Evolutionary conservation across 257 asterid genomes (phyloP), one percentile per base, ranked within the genome.

Genomic region (Gentiana macrophylla): DNA sequence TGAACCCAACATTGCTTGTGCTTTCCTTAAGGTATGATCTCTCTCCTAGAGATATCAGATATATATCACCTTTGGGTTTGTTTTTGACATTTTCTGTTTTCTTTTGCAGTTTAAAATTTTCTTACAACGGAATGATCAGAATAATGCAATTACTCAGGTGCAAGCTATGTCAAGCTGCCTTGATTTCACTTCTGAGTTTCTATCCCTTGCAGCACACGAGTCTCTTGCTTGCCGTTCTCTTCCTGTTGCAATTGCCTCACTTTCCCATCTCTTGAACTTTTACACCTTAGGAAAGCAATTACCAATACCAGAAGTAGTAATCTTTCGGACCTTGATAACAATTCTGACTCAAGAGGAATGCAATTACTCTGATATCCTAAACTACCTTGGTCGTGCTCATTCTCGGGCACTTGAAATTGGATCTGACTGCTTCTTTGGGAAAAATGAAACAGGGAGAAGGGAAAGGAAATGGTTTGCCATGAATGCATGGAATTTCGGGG

Each of bases 161-260:
- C 88, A 81, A 79, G 89, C 89, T 57, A 83, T 92, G 97, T 80
- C 94, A 59, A 83, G 76, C 81, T 81, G 90, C 74, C 86, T 88
- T 35, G 98, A 92, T 72, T 92, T 92, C 82, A 87, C 79, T 74
- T 74, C 84, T 35, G 97, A 92, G 55, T 92, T 84, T 79, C 88
- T 92, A 62, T 85, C 90, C 52, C 88, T 92, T 61, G 56, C 95
- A 35, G 98, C 95, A 62, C 98, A 88, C 53, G 98, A 92, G 77
- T 89, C 98, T 50, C 74, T 88, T 56, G 88, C 95, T 54, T 83
- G 86, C 70, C 73, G 70, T 61, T 78, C 94, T 53, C 67, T 83
- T 65, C 80, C 90, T 7, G 94, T 92, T 37, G 89, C 95, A 13
- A 61, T 72, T 53, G 86, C 94, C 71, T 81, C 95, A 61, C 80